A percentile compares a stretch with the other conserved stretches of the same genome.
These are phyloP conservation scores for Perkinsus chesapeaki DNA, from an alignment of 169 alveolate genomes.

Conservation along the genomic window DNA sequence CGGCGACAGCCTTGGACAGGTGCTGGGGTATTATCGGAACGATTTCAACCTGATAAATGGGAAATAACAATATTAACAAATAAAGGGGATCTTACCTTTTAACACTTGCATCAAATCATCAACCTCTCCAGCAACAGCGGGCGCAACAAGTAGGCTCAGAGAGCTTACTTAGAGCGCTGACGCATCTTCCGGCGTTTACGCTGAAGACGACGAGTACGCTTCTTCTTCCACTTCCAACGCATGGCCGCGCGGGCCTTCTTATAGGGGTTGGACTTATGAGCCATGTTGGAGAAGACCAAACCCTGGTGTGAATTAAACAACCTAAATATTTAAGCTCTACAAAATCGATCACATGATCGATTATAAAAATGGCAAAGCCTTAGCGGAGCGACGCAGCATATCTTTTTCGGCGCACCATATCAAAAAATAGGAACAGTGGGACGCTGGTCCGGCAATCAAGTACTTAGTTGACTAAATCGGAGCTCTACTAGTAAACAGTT, in stretches of 20 bases:
- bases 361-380: not conserved
- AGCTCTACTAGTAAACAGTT: too few relatives aligned
- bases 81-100: not conserved
- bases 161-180: conserved; percentile 65
- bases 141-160: not conserved
- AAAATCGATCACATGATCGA: not conserved
- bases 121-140: not conserved
- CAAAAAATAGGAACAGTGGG: not conserved
- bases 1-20: conserved; percentile 2
- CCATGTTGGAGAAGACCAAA: conserved; percentile 12
- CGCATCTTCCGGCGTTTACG: conserved; percentile 78
- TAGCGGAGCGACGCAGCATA: not conserved
- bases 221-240: conserved; percentile 70
- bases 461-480: too few relatives aligned
- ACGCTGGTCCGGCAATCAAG: too few relatives aligned
- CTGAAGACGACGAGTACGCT: conserved; percentile 78
- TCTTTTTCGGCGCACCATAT: not conserved
- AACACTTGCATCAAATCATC: not conserved
- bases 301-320: not conserved
- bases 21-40: not conserved
- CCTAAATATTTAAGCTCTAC: not conserved
- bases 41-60: not conserved
- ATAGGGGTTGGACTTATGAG: conserved; percentile 13
- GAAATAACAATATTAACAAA: not conserved
- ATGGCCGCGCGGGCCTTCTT: conserved; percentile 18